Conservation (phyloP, 148 eudicot species). For the Beta vulgaris region DNA sequence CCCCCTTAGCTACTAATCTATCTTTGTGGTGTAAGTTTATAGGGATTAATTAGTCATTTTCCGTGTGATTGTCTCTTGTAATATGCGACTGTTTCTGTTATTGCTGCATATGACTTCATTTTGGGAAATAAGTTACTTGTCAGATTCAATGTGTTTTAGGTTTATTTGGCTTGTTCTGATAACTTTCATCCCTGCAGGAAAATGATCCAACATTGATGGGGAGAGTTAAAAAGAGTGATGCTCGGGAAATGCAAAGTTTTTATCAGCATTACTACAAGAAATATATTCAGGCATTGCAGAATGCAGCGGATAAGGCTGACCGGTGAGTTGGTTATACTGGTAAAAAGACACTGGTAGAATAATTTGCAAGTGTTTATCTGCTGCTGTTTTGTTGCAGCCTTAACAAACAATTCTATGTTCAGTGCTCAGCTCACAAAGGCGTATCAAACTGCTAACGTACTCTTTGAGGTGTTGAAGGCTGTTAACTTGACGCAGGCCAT, state of each 20-base stretch:
- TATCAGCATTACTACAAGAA: slow-evolving; percentile 96
- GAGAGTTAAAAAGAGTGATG: slow-evolving; percentile 95
- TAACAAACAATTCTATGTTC: slow-evolving; percentile 26
- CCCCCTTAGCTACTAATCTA: not conserved
- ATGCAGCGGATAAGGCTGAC: slow-evolving; percentile 97
- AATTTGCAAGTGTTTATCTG: not conserved
- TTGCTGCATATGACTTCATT: not conserved
- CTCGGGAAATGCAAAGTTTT: slow-evolving; percentile 99
- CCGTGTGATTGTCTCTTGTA: not conserved
- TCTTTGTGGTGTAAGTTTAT: not conserved
- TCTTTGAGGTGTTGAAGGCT: slow-evolving; percentile 96
- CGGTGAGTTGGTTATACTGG: slow-evolving; percentile 52
- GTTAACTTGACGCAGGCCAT: slow-evolving; percentile 87
- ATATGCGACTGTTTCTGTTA: not conserved
- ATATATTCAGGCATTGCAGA: slow-evolving; percentile 96
- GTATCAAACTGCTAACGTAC: slow-evolving; percentile 99
- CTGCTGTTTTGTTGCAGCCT: slow-evolving; percentile 2
- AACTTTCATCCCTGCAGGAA: slow-evolving; percentile 45
- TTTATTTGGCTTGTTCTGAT: not conserved
- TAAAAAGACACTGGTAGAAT: not conserved
- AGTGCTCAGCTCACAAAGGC: slow-evolving; percentile 99
- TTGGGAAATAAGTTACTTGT: not conserved
- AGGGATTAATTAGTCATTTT: not conserved
- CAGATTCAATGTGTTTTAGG: not conserved
- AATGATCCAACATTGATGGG: slow-evolving; percentile 96